Conservation (phyloP, 441 rosid species). For the Populus hybrid region DNA sequence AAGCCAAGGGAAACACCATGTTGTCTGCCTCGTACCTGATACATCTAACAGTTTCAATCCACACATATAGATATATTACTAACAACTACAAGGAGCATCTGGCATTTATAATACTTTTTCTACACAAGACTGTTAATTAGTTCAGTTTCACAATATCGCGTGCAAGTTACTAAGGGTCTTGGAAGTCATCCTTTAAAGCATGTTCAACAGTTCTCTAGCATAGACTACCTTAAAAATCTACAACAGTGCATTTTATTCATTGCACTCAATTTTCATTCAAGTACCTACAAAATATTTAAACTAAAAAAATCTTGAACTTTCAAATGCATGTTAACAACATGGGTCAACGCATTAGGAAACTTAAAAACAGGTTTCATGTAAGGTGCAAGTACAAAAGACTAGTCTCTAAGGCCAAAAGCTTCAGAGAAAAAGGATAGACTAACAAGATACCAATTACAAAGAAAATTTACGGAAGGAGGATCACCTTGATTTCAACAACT, state of each 20-base stretch:
- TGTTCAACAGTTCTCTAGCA: not conserved
- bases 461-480: slow-evolving; percentile 12
- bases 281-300: not conserved
- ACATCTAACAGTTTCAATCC: not conserved
- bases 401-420: not conserved
- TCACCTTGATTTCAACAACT: slow-evolving; percentile 74
- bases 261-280: not conserved
- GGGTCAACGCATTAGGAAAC: no score
- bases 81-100: not conserved
- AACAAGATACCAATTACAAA: slow-evolving; percentile 10
- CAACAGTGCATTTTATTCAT: not conserved
- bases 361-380: not conserved
- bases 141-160: not conserved
- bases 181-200: not conserved
- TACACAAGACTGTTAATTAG: not conserved
- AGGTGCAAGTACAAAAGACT: not conserved
- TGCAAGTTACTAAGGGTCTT: not conserved
- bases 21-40: not conserved
- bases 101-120: not conserved
- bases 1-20: not conserved
- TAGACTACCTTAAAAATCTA: not conserved
- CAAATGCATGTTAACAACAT: no score
- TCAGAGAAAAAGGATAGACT: not conserved
- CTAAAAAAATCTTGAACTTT: no score
- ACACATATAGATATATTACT: not conserved